phyloP scores from a whole-genome alignment of 495 filamentous ascomycete species.

The Penicillium antarcticum region DNA sequence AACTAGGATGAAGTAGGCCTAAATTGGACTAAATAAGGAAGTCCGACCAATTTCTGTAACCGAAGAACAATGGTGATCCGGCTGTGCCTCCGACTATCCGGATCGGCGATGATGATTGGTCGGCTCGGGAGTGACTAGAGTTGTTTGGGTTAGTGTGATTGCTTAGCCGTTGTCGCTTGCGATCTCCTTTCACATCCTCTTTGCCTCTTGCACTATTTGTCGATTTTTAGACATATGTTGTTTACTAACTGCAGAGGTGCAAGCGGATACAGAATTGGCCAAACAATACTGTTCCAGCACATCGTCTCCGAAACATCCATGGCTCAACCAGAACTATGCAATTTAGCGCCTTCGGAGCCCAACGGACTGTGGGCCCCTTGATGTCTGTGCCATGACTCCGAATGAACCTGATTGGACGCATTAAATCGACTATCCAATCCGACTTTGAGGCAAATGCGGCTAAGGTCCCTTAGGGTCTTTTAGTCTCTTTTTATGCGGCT shows the following conservation, averaged over 20 bases:
- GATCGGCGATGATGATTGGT: not conserved
- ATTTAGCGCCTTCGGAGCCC: not conserved
- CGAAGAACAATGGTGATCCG: not conserved
- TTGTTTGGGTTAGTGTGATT: not conserved
- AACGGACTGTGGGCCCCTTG: not conserved
- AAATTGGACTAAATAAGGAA: not conserved
- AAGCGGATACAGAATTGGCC: not conserved
- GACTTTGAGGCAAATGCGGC: constrained; percentile 4
- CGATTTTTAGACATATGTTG: not conserved
- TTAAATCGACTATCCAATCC: not conserved
- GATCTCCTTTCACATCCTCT: not conserved
- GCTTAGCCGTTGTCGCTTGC: not conserved
- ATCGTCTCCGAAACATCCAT: too few species aligned
- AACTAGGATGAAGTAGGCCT: too few species aligned
- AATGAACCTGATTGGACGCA: not conserved
- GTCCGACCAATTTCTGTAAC: not conserved
- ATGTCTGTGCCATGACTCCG: not conserved
- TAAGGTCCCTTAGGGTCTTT: not conserved
- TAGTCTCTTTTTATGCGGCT: constrained; percentile 21
- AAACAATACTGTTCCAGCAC: not conserved
- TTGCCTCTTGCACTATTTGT: not conserved
- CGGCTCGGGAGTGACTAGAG: not conserved
- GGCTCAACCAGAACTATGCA: not conserved
- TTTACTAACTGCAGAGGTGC: not conserved
- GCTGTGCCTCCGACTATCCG: not conserved